A percentile compares a stretch with the other conserved stretches of the same genome.
phyloP scores from a whole-genome alignment of 2,329 filamentous ascomycete species.

The Ophiognomonia clavigignenti-juglandacearum region DNA sequence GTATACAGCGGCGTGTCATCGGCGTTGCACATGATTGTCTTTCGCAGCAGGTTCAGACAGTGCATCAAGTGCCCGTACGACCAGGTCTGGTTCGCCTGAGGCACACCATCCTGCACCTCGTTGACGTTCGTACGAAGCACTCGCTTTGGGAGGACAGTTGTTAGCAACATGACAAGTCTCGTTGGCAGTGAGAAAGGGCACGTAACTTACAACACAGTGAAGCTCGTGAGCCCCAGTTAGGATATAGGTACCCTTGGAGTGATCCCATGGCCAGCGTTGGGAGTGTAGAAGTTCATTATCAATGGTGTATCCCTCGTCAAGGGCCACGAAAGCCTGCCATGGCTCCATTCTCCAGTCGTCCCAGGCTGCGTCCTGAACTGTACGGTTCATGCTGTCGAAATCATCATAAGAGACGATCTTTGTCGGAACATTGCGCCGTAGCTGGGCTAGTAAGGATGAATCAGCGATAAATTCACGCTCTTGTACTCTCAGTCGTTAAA shows the following conservation, averaged over 20 bases:
- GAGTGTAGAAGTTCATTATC: slow-evolving; percentile 12
- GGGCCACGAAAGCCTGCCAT: slow-evolving; percentile 16
- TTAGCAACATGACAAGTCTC: neutral
- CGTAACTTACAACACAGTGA: slow-evolving; percentile 17
- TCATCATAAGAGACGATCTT: slow-evolving; percentile 6
- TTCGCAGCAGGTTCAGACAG: slow-evolving; percentile 17
- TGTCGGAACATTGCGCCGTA: slow-evolving; percentile 17
- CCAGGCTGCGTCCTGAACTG: slow-evolving; percentile 15
- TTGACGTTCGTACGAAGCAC: slow-evolving; percentile 14
- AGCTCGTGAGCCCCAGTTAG: slow-evolving; percentile 17
- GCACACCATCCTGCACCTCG: slow-evolving; percentile 14
- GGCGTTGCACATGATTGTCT: slow-evolving; percentile 16
- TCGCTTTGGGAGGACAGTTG: slow-evolving; percentile 1
- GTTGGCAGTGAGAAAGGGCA: neutral
- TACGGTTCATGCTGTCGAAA: slow-evolving; percentile 16
- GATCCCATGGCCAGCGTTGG: slow-evolving; percentile 18
- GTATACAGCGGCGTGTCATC: slow-evolving; percentile 16
- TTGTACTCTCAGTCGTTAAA: no score
- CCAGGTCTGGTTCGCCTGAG: slow-evolving; percentile 14
- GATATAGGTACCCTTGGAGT: slow-evolving; percentile 16
- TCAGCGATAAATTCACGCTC: no score
- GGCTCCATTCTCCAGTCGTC: slow-evolving; percentile 12
- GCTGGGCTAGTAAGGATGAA: no score
- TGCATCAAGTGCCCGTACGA: slow-evolving; percentile 16
- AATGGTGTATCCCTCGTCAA: slow-evolving; percentile 16